Evolutionary conservation across 768 basidiomycete species (phyloP).

Genomic region (Podaxis rugospora): DNA sequence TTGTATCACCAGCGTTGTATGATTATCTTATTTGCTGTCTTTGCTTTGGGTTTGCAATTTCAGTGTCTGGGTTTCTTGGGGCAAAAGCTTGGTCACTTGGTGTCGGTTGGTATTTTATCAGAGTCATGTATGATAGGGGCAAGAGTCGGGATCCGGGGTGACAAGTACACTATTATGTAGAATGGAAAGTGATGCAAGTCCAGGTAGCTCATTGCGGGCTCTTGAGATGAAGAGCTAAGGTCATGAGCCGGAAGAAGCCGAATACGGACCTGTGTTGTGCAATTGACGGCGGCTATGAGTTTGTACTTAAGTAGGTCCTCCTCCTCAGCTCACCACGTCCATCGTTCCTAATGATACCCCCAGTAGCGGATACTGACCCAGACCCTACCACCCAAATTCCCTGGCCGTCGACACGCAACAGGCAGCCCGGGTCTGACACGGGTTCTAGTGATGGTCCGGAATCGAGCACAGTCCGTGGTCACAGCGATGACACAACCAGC

Average conservation of each 20-base stretch:
- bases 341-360: conserved; percentile 49
- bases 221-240: conserved; percentile 1
- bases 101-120: neutral
- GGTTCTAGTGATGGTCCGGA: neutral
- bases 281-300: neutral
- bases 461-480: conserved; percentile 15
- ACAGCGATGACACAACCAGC: conserved; percentile 12
- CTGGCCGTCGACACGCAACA: conserved; percentile 53
- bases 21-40: conserved; percentile 22
- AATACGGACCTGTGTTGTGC: neutral
- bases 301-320: neutral
- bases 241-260: conserved; percentile 1
- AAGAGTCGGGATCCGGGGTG: neutral
- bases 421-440: conserved; percentile 23
- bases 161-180: neutral
- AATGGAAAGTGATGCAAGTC: neutral
- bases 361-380: conserved; percentile 54
- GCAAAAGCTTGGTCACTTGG: neutral
- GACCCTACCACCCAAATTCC: conserved; percentile 79
- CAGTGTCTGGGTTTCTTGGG: conserved; percentile 6
- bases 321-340: neutral
- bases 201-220: neutral
- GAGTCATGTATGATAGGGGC: conserved; percentile 5
- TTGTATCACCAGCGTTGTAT: conserved; percentile 24
- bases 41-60: conserved; percentile 18